Conservation (phyloP, 345 rosid species). For the Corymbia maculata region DNA sequence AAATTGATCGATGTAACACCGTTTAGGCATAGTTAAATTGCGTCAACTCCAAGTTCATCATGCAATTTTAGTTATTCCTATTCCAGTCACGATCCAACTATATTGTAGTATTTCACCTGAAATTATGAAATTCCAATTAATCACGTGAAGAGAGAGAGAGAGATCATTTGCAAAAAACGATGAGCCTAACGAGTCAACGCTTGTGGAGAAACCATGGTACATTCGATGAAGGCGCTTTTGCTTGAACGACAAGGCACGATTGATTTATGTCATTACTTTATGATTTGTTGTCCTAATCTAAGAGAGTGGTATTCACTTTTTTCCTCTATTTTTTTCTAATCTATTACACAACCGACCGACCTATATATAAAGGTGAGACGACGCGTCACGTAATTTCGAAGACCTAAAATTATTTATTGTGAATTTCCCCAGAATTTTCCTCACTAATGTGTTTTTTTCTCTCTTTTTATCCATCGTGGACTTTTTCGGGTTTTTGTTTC, state of each 20-base stretch:
- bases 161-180: not conserved
- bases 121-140: not conserved
- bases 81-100: not conserved
- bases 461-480: not conserved
- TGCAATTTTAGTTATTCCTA: not conserved
- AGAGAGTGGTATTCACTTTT: not conserved
- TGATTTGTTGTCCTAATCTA: not conserved
- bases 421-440: not conserved
- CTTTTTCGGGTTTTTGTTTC: not conserved
- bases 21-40: not conserved
- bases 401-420: not conserved
- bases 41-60: not conserved
- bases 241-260: not conserved
- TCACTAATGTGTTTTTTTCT: not conserved
- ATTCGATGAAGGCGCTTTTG: not conserved
- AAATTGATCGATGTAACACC: rapidly evolving
- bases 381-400: not conserved
- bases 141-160: not conserved
- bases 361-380: not conserved
- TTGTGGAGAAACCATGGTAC: not conserved
- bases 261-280: not conserved
- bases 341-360: not conserved
- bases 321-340: not conserved
- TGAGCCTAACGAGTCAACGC: not conserved
- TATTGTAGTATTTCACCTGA: not conserved